phyloP scores from a whole-genome alignment of 345 rosid species.

The Lepidium africanum region DNA sequence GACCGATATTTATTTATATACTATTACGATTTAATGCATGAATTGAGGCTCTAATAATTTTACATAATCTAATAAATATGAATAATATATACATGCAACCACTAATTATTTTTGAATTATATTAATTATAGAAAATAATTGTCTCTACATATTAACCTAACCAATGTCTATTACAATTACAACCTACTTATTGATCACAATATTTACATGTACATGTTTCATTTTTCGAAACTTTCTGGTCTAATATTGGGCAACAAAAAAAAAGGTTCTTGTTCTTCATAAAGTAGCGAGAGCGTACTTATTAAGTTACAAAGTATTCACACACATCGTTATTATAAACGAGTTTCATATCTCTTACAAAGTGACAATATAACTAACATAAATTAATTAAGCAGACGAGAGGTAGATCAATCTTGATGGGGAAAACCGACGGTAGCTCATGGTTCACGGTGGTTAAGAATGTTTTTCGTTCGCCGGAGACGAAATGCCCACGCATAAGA shows the following conservation, averaged over 20 bases:
- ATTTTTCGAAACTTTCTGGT: not conserved
- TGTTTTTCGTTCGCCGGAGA: constrained; percentile 57
- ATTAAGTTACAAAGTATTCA: not conserved
- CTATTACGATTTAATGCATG: too few species aligned
- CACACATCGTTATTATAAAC: not conserved
- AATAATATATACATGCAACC: too few species aligned
- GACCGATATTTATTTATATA: too few species aligned
- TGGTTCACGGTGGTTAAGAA: constrained; percentile 70
- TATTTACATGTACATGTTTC: not conserved
- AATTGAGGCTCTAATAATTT: too few species aligned
- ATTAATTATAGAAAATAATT: too few species aligned
- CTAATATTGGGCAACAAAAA: constrained; percentile 2
- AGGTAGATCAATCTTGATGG: constrained; percentile 27
- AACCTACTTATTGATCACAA: not conserved
- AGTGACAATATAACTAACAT: not conserved
- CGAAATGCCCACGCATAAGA: constrained; percentile 41
- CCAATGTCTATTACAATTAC: too few species aligned
- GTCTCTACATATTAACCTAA: too few species aligned
- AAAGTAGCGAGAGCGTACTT: not conserved
- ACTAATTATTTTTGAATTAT: too few species aligned
- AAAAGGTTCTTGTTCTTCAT: not conserved
- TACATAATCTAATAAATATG: too few species aligned
- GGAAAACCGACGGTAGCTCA: constrained; percentile 57
- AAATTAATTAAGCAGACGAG: not conserved
- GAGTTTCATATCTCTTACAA: not conserved